Base-by-base conservation (phyloP, 257 asterid genomes). In the Solanum commersonii region DNA sequence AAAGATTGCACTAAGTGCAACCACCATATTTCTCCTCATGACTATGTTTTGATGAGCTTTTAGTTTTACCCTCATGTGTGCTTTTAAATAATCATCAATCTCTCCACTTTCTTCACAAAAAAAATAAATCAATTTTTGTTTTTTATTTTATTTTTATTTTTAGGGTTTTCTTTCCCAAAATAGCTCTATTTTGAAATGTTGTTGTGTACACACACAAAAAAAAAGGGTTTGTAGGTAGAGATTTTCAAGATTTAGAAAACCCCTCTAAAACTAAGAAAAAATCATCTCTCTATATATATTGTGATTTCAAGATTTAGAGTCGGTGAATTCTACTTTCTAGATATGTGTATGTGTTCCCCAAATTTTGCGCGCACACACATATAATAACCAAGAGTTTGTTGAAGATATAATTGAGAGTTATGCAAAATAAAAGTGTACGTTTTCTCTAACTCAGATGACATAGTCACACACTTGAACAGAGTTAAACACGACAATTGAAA, bases 1-100 rank as follows among this genome's bases (percentile, higher is more conserved):
- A 40, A 84, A 83, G 49, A 52, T 49, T 65, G 76, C 82, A 82
- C 86, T 31, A 29, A 46, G 68, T 29, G 68, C 85, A 79, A 60
- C 52, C 86, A 31, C 77, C 42, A 81, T 89, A 18, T 60, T 20
- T 2, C 31, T 63, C 16, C 8, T 63, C 71, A n/a, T 63, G 40
- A 25, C 9, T 68, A 59, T 59, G 27, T 22, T 59, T 59, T 59
- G 65, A 44, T 79, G 8, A 27, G 27, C 67, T 79, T 44, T 79
- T 79, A 33, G 27, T 74, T 74, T 74, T 42, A 6, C 13, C 85
- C 42, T 81, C 85, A 46, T 81, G 42, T 29, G n/a, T 81, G 8
- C 35, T 44, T 78, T 78, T 34, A 27, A 27, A 79, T 79, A 44
- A 20, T 79, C 14, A 78, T 25, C 84, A 42, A 25, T 52, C 9